Evolutionary conservation across 2,329 filamentous ascomycete genomes (phyloP), one percentile per base, ranked within the genome.

Genomic region (Zarea fungicola): DNA sequence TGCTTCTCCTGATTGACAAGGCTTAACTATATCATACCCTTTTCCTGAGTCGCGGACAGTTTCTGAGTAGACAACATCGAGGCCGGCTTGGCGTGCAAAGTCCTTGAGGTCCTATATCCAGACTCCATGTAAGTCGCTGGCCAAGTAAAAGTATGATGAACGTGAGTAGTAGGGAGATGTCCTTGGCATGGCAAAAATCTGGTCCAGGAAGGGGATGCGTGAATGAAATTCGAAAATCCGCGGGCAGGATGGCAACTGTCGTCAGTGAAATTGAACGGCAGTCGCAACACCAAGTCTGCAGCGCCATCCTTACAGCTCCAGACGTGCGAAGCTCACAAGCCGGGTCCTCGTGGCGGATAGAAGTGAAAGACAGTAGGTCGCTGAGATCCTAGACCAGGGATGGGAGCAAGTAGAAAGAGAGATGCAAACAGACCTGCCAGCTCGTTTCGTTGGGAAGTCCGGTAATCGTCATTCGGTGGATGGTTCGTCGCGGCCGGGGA

Each of bases 41-140:
- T 87, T 89, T 57, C 90, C 89, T 67, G 86, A 87, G 66, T 95
- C 91, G 62, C 92, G 90, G 61, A 85, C 86, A 53, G 95, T 95
- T 74, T 99, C 93, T 57, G 91, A 96, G 69, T 96, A 99, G 63
- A 99, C 93, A 57, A 99, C 93, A 68, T 97, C 93, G 70, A 96
- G 81, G 70, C 90, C 90, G 69, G 92, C 95, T 70, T 95, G 89
- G 66, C 93, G 90, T 55, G 93, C 93, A 73, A 99, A 99, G 70
- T 99, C 93, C 87, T 99, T 99, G 48, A 99, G 84, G 72, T 99
- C 93, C 93, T 99, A 90, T 74, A 84, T 75, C 78, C 79, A 83
- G 78, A 78, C 72, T 81, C 80, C 81, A 80, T 78, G 86, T 93
- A 88, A 91, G 87, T 90, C 74, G 80, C 69, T 74, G 68, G 81